Percentiles rank a stretch among this genome's conserved stretches.
Evolutionary conservation across 495 filamentous ascomycete genomes (phyloP).

Genomic region (Penicillium macrosclerotiorum): DNA sequence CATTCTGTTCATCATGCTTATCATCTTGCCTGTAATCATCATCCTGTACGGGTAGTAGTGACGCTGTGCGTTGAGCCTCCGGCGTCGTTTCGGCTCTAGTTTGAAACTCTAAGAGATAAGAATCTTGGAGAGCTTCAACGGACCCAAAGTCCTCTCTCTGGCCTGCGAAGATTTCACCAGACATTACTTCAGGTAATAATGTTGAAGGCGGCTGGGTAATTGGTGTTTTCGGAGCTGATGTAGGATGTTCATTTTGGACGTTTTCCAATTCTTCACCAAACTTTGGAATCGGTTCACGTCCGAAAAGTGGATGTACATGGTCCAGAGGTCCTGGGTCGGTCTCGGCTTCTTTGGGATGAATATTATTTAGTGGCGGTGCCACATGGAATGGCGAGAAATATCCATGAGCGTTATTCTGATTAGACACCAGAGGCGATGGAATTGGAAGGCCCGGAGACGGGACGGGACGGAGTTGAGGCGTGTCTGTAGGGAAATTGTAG

Average conservation of each 20-base stretch:
- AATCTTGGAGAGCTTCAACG: too few species aligned
- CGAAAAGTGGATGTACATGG: too few species aligned
- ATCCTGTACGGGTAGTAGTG: too few species aligned
- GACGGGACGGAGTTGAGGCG: constrained; percentile 45
- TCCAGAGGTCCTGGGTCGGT: background rate
- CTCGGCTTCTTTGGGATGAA: background rate
- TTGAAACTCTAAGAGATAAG: too few species aligned
- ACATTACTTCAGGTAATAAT: too few species aligned
- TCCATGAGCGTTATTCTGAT: constrained; percentile 18
- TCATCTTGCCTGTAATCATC: background rate
- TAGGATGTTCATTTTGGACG: background rate
- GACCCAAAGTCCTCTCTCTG: too few species aligned
- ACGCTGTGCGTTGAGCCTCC: too few species aligned
- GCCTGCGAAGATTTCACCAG: too few species aligned
- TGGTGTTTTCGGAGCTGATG: background rate
- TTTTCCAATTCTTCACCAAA: background rate
- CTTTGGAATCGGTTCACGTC: background rate
- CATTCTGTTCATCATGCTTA: background rate
- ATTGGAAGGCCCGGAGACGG: constrained; percentile 45
- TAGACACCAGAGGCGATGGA: constrained; percentile 44
- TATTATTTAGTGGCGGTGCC: constrained; percentile 6
- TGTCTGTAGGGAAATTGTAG: constrained; percentile 32
- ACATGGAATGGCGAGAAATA: constrained; percentile 31
- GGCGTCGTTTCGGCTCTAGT: too few species aligned
- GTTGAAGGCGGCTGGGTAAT: too few species aligned